These are phyloP conservation scores for Parastagonospora avenae DNA, from an alignment of 2,329 filamentous ascomycete species.

Conservation along the genomic window DNA sequence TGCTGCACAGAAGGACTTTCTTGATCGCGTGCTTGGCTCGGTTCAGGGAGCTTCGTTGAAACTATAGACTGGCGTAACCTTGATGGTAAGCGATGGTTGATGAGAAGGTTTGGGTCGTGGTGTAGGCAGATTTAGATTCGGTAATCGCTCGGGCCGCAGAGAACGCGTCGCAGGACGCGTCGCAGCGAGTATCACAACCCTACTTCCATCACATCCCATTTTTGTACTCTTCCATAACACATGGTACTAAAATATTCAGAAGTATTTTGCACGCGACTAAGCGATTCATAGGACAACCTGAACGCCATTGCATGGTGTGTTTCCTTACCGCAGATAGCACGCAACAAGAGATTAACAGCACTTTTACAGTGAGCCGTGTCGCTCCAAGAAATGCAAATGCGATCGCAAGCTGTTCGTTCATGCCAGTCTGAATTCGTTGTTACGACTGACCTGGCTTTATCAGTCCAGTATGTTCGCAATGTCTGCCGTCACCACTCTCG, in stretches of 20 bases:
- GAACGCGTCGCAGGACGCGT: no score
- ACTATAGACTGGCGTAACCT: neutral
- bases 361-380: constrained; percentile 23
- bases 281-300: constrained; percentile 1
- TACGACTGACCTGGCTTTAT: neutral
- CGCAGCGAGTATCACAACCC: no score
- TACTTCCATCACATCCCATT: no score
- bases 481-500: constrained; percentile 11
- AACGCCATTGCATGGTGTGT: constrained; percentile 26
- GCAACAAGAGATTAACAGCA: no score
- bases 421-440: neutral
- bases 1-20: neutral
- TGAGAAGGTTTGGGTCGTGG: no score
- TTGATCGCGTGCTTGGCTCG: neutral
- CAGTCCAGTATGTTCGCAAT: constrained; percentile 34
- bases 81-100: no score
- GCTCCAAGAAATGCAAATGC: constrained; percentile 35
- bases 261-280: neutral
- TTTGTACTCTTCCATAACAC: no score
- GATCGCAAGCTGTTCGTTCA: constrained; percentile 26
- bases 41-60: neutral
- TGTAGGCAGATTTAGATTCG: no score
- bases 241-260: no score
- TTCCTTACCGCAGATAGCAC: no score
- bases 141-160: no score